Evolutionary conservation across 192 early-diverging fungal species (phyloP), one percentile per base, ranked within the genome.

Genomic region (Globomyces pollinis-pini): DNA sequence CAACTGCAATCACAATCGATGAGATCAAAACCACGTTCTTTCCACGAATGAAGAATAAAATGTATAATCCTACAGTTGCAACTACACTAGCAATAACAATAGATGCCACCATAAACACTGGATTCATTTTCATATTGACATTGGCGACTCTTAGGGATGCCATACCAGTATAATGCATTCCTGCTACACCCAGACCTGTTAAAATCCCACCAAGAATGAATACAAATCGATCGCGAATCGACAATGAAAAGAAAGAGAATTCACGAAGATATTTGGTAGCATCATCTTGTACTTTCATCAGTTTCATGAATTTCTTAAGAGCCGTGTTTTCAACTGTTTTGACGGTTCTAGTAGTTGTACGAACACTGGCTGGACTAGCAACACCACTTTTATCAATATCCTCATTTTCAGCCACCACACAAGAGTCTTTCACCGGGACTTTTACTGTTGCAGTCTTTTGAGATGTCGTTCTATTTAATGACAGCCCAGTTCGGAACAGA

Each of bases 41-140:
- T 13, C 35, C 20, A 34, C 58, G 58, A n/a, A 60, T 41, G 24
- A 60, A 60, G 26, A 60, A 60, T 3, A 60, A 43, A 34, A 60
- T 60, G 42, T 43, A 60, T 16, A 60, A 28, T 4, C 38, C 58
- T 12, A 45, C 58, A 7, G 42, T 60, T 2, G 58, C 58, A 6
- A 60, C 58, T 13, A 45, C 42, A 13, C 31, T 1, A 16, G 39
- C 58, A 45, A 60, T 49, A 2, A 45, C 13, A 3, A 33, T 60
- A 45, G 58, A 42, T 11, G 47, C 23, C 9, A 5, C 3, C 4
- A 60, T 1, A 30, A 42, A 16, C 23, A 41, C 35, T 13, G 58
- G 42, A 33, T 60, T 41, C 42, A 47, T 42, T 2, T 18, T 30
- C 6, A 60, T 8, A 6, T 42, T 45, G n/a, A 60, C 58, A 31